These are phyloP conservation scores for Coniophora puteana DNA, from an alignment of 1,284 basidiomycete species.

Conservation along the genomic window DNA sequence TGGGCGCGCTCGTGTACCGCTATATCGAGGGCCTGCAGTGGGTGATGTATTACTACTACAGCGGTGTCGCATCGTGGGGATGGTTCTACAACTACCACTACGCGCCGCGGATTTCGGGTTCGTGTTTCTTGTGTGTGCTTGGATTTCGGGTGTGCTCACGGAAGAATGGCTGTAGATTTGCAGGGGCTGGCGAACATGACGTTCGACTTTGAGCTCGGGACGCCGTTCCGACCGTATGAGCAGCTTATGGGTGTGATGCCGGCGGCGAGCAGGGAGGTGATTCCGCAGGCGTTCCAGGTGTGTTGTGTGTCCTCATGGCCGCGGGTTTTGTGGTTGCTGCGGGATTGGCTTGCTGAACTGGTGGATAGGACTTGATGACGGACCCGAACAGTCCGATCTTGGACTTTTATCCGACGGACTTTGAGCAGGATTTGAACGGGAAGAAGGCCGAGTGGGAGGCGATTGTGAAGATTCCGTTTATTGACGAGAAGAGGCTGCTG, in stretches of 20 bases:
- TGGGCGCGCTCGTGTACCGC: slow-evolving; percentile 68
- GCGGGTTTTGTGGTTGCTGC: slow-evolving; percentile 3
- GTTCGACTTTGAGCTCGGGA: slow-evolving; percentile 86
- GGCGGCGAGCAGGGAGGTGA: slow-evolving; percentile 81
- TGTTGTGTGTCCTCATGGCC: slow-evolving; percentile 11
- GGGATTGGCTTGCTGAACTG: slow-evolving; percentile 5
- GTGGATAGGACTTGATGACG: slow-evolving; percentile 80
- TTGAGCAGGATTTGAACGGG: slow-evolving; percentile 94
- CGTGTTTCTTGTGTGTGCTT: slow-evolving; percentile 38
- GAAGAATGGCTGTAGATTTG: slow-evolving; percentile 62
- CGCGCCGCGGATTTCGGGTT: slow-evolving; percentile 90
- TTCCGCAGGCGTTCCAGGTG: slow-evolving; percentile 84
- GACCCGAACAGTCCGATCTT: slow-evolving; percentile 84
- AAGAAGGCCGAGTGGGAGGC: slow-evolving; percentile 99
- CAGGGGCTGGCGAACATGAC: slow-evolving; percentile 72
- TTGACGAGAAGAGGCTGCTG: slow-evolving; percentile 80
- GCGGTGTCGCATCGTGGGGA: slow-evolving; percentile 94
- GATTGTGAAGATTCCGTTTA: slow-evolving; percentile 98
- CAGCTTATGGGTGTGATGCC: slow-evolving; percentile 99
- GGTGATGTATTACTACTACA: slow-evolving; percentile 99
- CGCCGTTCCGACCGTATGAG: slow-evolving; percentile 92
- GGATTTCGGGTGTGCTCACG: slow-evolving; percentile 18
- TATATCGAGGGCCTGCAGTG: slow-evolving; percentile 97
- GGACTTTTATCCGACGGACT: slow-evolving; percentile 92
- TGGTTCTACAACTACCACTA: slow-evolving; percentile 99